phyloP scores from a whole-genome alignment of 1,139 yeast species.

The Kodamaea plutei region DNA sequence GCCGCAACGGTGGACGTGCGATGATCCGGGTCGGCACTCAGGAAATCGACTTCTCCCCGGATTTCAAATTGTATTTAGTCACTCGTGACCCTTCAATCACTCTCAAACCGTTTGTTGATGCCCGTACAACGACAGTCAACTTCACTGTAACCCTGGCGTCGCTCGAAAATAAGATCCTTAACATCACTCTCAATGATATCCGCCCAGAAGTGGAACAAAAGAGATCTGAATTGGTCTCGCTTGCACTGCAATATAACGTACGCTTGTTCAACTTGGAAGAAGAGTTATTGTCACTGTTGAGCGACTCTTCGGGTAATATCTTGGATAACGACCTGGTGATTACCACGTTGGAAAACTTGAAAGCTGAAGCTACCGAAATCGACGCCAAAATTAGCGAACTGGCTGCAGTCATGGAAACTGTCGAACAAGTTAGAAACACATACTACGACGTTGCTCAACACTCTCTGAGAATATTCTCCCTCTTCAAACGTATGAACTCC shows the following conservation, averaged over 20 bases:
- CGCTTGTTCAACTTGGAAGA: slow-evolving; percentile 56
- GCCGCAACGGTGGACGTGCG: slow-evolving; percentile 66
- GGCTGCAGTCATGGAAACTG: slow-evolving; percentile 46
- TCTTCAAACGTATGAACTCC: slow-evolving; percentile 35
- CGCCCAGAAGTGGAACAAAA: slow-evolving; percentile 67
- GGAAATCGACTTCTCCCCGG: slow-evolving; percentile 63
- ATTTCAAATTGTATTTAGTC: slow-evolving; percentile 57
- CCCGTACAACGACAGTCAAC: slow-evolving; percentile 63
- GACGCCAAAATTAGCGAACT: slow-evolving; percentile 54
- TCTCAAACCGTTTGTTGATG: slow-evolving; percentile 52
- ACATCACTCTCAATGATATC: slow-evolving; percentile 50
- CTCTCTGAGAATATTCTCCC: slow-evolving; percentile 48
- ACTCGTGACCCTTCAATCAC: slow-evolving; percentile 53
- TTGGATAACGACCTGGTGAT: slow-evolving; percentile 65
- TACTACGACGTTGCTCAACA: slow-evolving; percentile 55
- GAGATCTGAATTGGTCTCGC: slow-evolving; percentile 47
- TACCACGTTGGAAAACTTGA: slow-evolving; percentile 59
- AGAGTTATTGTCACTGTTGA: slow-evolving; percentile 56
- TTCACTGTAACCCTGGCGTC: slow-evolving; percentile 68
- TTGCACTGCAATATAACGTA: slow-evolving; percentile 59
- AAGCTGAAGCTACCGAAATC: slow-evolving; percentile 56
- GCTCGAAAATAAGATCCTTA: slow-evolving; percentile 60
- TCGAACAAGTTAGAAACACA: slow-evolving; percentile 44
- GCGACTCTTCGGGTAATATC: slow-evolving; percentile 56
- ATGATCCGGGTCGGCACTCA: slow-evolving; percentile 59